Conservation (phyloP, 306 rosid species). For the Cucurbita maxima region DNA sequence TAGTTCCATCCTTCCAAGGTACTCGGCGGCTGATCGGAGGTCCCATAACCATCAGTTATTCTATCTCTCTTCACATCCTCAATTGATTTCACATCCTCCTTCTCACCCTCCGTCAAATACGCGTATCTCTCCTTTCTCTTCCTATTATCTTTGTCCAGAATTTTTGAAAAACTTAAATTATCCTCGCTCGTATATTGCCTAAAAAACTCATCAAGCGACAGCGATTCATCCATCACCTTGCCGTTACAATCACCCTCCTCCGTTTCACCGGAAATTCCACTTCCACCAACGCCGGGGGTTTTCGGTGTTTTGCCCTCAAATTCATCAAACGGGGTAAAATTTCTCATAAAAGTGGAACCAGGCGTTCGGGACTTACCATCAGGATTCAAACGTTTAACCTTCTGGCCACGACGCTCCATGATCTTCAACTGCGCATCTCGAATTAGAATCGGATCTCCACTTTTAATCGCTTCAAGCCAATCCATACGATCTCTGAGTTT, state of each 20-base stretch:
- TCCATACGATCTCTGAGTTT: slow-evolving; percentile 95
- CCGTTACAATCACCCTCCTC: slow-evolving; percentile 15
- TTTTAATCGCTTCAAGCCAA: slow-evolving; percentile 76
- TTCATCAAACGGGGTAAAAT: slow-evolving; percentile 63
- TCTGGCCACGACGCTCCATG: slow-evolving; percentile 58
- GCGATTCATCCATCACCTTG: slow-evolving; percentile 27
- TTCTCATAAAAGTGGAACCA: slow-evolving; percentile 66
- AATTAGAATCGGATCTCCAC: slow-evolving; percentile 66
- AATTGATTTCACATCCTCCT: slow-evolving; percentile 31
- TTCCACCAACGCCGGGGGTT: slow-evolving; percentile 15
- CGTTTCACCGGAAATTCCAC: slow-evolving; percentile 11
- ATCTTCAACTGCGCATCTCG: slow-evolving; percentile 93
- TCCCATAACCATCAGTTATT: slow-evolving; percentile 87
- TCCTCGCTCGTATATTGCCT: slow-evolving; percentile 85
- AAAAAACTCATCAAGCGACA: slow-evolving; percentile 68
- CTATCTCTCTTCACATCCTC: slow-evolving; percentile 78
- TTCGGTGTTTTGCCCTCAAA: slow-evolving; percentile 46
- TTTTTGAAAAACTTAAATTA: slow-evolving; percentile 61
- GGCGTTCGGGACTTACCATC: slow-evolving; percentile 53
- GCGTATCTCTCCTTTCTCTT: slow-evolving; percentile 88
- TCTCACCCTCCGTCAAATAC: slow-evolving; percentile 54
- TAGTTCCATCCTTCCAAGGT: slow-evolving; percentile 85
- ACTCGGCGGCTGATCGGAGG: slow-evolving; percentile 79
- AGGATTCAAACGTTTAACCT: slow-evolving; percentile 34
- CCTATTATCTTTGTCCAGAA: slow-evolving; percentile 78